Percentiles rank a stretch among this genome's conserved stretches.
phyloP scores from a whole-genome alignment of 768 basidiomycete genomes.

The Tephrocybe sp. region DNA sequence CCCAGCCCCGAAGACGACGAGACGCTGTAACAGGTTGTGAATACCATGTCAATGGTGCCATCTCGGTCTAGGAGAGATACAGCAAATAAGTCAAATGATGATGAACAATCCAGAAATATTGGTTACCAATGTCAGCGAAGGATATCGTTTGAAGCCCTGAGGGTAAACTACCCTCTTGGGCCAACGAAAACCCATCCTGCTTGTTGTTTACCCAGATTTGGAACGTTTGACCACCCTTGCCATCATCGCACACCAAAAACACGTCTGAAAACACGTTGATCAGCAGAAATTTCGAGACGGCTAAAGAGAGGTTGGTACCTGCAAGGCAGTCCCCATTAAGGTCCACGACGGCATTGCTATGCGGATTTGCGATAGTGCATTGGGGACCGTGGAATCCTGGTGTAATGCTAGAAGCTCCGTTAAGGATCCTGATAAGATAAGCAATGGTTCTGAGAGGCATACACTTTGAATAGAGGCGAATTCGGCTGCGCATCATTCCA shows the following conservation, averaged over 20 bases:
- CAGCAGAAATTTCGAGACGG: neutral
- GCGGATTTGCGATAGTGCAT: constrained; percentile 82
- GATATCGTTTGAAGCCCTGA: constrained; percentile 72
- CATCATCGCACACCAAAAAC: constrained; percentile 82
- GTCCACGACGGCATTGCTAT: constrained; percentile 93
- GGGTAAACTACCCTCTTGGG: constrained; percentile 68
- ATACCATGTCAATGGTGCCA: constrained; percentile 94
- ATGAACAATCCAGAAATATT: neutral
- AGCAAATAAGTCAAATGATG: neutral
- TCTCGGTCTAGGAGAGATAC: constrained; percentile 70
- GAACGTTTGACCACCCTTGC: constrained; percentile 56
- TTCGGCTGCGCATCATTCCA: constrained; percentile 61
- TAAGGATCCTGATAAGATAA: neutral
- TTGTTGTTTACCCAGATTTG: constrained; percentile 95
- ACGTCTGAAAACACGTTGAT: constrained; percentile 54
- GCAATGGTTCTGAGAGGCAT: constrained; percentile 21
- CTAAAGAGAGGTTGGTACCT: constrained; percentile 38
- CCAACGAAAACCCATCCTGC: constrained; percentile 66
- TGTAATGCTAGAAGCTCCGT: constrained; percentile 39
- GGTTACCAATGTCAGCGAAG: constrained; percentile 87
- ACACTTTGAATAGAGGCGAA: constrained; percentile 68
- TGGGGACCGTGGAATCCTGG: constrained; percentile 60
- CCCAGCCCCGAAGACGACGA: constrained; percentile 70
- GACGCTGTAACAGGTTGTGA: constrained; percentile 78
- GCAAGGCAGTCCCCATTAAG: constrained; percentile 95